Base-by-base conservation (phyloP, 768 basidiomycete genomes). In the Grammothele lineata region DNA sequence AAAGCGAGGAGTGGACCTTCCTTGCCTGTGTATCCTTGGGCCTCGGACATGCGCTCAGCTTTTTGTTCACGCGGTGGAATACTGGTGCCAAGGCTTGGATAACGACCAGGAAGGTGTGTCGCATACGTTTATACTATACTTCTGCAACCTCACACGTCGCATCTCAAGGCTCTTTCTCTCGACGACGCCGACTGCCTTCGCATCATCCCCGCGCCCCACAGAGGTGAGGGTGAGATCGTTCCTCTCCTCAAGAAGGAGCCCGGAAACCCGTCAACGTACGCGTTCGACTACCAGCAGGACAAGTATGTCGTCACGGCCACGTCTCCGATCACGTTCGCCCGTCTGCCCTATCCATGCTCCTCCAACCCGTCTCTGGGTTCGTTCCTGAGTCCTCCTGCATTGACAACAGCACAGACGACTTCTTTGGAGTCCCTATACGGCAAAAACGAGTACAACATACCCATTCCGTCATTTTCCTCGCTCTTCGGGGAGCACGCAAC, bases 1-100 rank as follows among this genome's bases (percentile, higher is more conserved):
- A 84, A 60, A 90, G 88, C 47, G 92, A 95, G 68, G 95, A 98
- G 64, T 98, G 94, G 94, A 95, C 96, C 0, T 99, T 98, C 63
- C 78, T 98, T 18, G 89, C 87, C 30, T 92, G 87, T 55, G 85
- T 94, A 12, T 68, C 81, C 3, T 77, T 99, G 7, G 88, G 88
- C 18, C 85, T 80, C 5, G 81, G 87, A 2, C 96, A 98, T 64
- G 92, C 92, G 3, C 76, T 99, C 47, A 92, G 89, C 60, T 99
- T 93, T 67, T 72, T 99, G 37, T 73, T 87, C 11, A 99, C 95
- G 0, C 79, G 79, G 55, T 99, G 96, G 96, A 92, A 81, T 61
- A 75, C 85, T 10, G 78, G 70, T 22, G 87, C 89, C 43, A 78
- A 80, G 43, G 84, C 91, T 26, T 81, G 78, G 74, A 74, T 95